Evolutionary conservation across 768 basidiomycete species (phyloP).

Genomic region (Lentinula sp.): DNA sequence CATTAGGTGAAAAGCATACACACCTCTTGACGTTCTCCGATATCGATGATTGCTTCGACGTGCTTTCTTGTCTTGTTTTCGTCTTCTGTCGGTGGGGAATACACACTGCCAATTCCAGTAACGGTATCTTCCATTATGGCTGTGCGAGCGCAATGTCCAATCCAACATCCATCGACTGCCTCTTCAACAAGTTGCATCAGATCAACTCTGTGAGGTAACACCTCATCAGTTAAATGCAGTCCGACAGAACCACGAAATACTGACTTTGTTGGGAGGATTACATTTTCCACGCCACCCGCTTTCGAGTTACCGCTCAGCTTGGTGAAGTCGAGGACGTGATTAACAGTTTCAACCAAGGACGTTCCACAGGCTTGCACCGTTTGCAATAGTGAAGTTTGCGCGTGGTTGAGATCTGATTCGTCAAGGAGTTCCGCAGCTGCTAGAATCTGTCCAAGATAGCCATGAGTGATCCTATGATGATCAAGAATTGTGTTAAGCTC

Average conservation of each 20-base stretch:
- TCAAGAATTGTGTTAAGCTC: conserved; percentile 10
- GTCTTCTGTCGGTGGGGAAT: conserved; percentile 73
- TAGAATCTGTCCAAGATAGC: conserved; percentile 49
- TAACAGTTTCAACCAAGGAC: conserved; percentile 94
- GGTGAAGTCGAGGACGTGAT: conserved; percentile 94
- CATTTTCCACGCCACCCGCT: conserved; percentile 70
- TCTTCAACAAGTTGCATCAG: conserved; percentile 81
- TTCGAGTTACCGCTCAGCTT: conserved; percentile 87
- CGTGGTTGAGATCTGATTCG: conserved; percentile 76
- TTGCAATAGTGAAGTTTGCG: conserved; percentile 81
- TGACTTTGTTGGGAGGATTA: conserved; percentile 62
- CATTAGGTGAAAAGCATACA: conserved; percentile 11
- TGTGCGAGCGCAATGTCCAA: conserved; percentile 81
- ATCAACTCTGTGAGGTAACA: conserved; percentile 43
- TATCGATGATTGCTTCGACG: conserved; percentile 87
- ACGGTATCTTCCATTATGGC: conserved; percentile 58
- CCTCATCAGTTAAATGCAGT: conserved; percentile 15
- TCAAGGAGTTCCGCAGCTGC: conserved; percentile 88
- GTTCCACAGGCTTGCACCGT: conserved; percentile 94
- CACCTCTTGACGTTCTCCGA: conserved; percentile 66
- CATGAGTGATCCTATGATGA: neutral
- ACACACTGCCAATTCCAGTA: conserved; percentile 79
- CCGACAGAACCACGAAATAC: conserved; percentile 16
- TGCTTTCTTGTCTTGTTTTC: conserved; percentile 35
- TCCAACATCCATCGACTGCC: conserved; percentile 91